Evolutionary conservation across 495 filamentous ascomycete genomes (phyloP).

Genomic region (Podospora sp.): DNA sequence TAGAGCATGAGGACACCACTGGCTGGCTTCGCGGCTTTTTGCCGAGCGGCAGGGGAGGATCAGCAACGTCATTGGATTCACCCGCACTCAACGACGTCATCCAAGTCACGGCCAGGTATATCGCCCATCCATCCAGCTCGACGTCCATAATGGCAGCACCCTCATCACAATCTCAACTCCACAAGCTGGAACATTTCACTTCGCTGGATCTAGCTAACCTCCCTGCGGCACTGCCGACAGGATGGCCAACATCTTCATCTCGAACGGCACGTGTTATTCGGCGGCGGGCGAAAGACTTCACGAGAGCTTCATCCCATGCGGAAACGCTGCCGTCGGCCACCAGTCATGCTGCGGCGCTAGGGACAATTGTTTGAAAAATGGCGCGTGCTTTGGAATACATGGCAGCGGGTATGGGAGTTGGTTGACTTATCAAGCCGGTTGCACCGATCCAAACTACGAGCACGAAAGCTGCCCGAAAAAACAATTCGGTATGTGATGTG

Average conservation of each 20-base stretch:
- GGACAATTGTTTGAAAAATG: constrained; percentile 31
- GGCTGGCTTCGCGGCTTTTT: background rate
- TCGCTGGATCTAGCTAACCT: too few relatives aligned
- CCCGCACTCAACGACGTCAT: background rate
- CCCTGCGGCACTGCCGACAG: background rate
- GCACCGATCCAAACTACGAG: constrained; percentile 32
- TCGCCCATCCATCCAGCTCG: background rate
- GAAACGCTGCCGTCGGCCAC: constrained; percentile 31
- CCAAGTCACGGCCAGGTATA: background rate
- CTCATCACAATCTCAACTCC: too few relatives aligned
- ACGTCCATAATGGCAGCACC: background rate
- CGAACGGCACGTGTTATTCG: constrained; percentile 35
- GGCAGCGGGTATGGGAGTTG: constrained; percentile 29
- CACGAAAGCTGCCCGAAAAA: constrained; percentile 31
- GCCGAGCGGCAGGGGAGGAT: background rate
- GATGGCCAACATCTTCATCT: constrained; percentile 31
- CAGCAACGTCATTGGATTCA: constrained; percentile 9
- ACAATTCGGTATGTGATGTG: constrained; percentile 18
- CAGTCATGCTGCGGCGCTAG: constrained; percentile 31
- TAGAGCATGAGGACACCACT: too few relatives aligned
- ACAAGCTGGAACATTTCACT: too few relatives aligned
- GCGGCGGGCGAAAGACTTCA: constrained; percentile 28
- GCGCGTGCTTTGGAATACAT: constrained; percentile 30
- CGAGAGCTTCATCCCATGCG: constrained; percentile 33
- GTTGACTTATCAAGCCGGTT: constrained; percentile 33